These are phyloP conservation scores for Ganoderma leucocontextum DNA, from an alignment of 1,284 basidiomycete species.

Conservation along the genomic window DNA sequence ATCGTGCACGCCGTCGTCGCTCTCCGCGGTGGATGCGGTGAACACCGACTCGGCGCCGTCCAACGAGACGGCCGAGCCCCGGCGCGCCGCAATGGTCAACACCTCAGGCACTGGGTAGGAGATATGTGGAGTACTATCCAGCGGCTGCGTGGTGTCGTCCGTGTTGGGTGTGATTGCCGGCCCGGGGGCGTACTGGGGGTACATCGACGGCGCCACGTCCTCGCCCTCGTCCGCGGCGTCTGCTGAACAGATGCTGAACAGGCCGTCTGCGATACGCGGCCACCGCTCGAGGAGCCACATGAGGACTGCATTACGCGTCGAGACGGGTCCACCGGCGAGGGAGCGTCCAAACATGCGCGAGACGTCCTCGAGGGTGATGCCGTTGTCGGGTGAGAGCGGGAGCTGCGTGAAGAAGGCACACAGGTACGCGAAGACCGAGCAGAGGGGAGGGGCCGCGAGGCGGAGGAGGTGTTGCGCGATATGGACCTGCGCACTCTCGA, in stretches of 20 bases:
- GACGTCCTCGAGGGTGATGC: slow-evolving; percentile 42
- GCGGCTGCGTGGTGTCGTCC: not conserved
- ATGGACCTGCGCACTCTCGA: slow-evolving; percentile 47
- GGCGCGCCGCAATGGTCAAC: not conserved
- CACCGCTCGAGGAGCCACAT: slow-evolving; percentile 45
- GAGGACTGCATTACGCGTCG: slow-evolving; percentile 28
- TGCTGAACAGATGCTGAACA: slow-evolving; percentile 30
- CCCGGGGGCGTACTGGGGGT: not conserved
- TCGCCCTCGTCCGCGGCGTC: not conserved
- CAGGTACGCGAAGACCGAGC: slow-evolving; percentile 68
- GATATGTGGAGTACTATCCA: not conserved
- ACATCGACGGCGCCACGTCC: not conserved
- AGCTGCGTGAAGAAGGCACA: slow-evolving; percentile 63
- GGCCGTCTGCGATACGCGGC: slow-evolving; percentile 40
- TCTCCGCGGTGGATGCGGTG: slow-evolving; percentile 46
- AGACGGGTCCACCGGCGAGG: slow-evolving; percentile 39
- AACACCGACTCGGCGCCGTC: slow-evolving; percentile 14
- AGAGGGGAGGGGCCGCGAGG: slow-evolving; percentile 63
- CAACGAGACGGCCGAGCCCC: slow-evolving; percentile 2
- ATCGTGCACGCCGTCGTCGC: slow-evolving; percentile 54
- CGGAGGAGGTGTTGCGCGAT: slow-evolving; percentile 64
- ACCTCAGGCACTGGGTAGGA: not conserved
- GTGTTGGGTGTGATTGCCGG: not conserved
- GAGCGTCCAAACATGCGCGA: slow-evolving; percentile 42
- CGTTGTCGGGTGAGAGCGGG: slow-evolving; percentile 45